phyloP scores from a whole-genome alignment of 805 yeast genomes.

The Komagataella populi region DNA sequence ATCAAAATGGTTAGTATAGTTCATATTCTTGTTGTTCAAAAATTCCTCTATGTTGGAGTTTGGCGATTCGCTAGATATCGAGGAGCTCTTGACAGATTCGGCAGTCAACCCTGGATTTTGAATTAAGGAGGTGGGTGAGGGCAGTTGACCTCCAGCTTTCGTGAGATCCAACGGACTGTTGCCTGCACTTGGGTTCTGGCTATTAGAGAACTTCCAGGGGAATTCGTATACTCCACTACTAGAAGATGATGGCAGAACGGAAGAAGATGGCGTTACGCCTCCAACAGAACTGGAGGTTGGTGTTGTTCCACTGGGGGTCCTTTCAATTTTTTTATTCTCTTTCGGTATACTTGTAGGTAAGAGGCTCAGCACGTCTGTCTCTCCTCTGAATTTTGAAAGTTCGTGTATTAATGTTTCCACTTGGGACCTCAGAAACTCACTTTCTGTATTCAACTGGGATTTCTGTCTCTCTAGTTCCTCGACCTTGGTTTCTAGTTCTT shows the following conservation, averaged over 20 bases:
- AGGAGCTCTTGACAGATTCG: slow-evolving; percentile 1
- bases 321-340: background rate
- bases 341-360: slow-evolving; percentile 3
- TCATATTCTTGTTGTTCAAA: slow-evolving; percentile 12
- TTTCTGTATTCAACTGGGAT: slow-evolving; percentile 53
- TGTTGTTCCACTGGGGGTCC: background rate
- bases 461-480: slow-evolving; percentile 58
- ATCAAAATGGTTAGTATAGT: slow-evolving; percentile 35
- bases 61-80: slow-evolving; percentile 2
- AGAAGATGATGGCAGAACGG: background rate
- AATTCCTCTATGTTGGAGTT: slow-evolving; percentile 1
- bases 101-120: background rate
- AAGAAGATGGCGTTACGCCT: background rate
- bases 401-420: slow-evolving; percentile 64
- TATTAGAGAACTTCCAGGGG: slow-evolving; percentile 4
- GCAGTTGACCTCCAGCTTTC: background rate
- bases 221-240: background rate
- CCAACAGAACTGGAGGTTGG: background rate
- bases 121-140: background rate
- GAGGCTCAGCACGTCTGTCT: slow-evolving; percentile 1
- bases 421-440: slow-evolving; percentile 62
- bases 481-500: slow-evolving; percentile 75
- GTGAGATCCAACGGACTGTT: background rate
- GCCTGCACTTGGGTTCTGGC: slow-evolving; percentile 5
- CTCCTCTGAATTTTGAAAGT: slow-evolving; percentile 43